Evolutionary conservation across 768 basidiomycete genomes (phyloP).

Genomic region (Baorangia bicolor): DNA sequence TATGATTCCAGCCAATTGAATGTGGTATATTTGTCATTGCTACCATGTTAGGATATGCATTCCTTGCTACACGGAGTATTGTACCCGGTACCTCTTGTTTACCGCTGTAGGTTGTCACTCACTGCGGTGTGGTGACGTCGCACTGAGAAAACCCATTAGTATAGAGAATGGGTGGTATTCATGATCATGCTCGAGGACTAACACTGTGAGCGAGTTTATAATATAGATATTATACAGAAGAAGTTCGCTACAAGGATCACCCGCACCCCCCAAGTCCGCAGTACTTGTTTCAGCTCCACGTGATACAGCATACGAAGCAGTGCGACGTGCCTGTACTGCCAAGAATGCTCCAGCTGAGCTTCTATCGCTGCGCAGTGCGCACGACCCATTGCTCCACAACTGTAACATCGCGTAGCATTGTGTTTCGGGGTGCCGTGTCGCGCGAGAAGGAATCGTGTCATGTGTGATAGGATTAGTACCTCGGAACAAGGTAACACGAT

Average conservation of each 20-base stretch:
- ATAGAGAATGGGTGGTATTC: neutral
- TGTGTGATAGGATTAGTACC: neutral
- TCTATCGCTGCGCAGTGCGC: neutral
- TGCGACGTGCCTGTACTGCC: neutral
- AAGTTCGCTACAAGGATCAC: too few relatives aligned
- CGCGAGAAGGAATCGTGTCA: neutral
- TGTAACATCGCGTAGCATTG: neutral
- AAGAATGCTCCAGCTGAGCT: neutral
- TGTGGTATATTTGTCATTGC: neutral
- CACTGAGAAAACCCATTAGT: too few relatives aligned
- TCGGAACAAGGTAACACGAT: neutral
- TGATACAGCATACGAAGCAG: neutral
- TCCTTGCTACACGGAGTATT: too few relatives aligned
- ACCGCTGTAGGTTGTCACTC: too few relatives aligned
- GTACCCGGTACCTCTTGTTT: too few relatives aligned
- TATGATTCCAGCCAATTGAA: neutral
- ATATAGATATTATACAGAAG: too few relatives aligned
- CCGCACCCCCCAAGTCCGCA: too few relatives aligned
- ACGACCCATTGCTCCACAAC: neutral
- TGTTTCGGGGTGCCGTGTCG: neutral
- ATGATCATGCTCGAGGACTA: neutral
- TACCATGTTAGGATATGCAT: neutral
- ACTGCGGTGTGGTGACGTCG: too few relatives aligned
- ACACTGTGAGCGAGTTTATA: neutral
- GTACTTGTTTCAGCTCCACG: too few relatives aligned